Percentiles rank a stretch among this genome's conserved stretches.
phyloP scores from a whole-genome alignment of 129 eudicot species.

The Saposhnikovia divaricata region DNA sequence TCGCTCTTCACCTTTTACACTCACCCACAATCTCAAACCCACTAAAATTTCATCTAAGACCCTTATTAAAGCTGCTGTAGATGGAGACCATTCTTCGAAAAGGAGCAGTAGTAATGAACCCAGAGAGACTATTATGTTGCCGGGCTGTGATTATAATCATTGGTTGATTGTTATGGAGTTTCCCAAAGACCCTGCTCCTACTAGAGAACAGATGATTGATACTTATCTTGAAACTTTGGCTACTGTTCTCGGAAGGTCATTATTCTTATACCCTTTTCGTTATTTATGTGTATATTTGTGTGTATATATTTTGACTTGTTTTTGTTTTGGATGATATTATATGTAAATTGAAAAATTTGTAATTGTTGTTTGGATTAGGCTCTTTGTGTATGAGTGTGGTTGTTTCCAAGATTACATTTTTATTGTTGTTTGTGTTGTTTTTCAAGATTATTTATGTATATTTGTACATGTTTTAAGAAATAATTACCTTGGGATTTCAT shows the following conservation, averaged over 20 bases:
- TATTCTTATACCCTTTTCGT: background rate
- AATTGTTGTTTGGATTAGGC: background rate
- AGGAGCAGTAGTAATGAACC: conserved; percentile 59
- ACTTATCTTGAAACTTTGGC: conserved; percentile 83
- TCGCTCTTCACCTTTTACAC: conserved; percentile 20
- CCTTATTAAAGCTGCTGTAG: conserved; percentile 35
- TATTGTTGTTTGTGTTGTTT: background rate
- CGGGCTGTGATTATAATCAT: conserved; percentile 94
- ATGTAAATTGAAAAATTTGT: background rate
- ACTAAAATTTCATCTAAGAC: conserved; percentile 14
- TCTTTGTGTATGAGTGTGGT: background rate
- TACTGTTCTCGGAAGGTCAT: conserved; percentile 86
- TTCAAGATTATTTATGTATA: background rate
- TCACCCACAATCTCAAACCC: conserved; percentile 16
- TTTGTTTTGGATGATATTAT: background rate
- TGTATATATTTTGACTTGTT: background rate
- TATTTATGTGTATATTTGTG: background rate
- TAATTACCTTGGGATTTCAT: background rate
- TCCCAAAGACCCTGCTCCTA: conserved; percentile 82
- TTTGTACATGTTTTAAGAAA: background rate
- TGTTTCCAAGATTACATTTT: background rate
- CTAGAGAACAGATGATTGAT: conserved; percentile 92
- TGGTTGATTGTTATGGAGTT: conserved; percentile 98
- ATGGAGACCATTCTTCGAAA: conserved; percentile 48
- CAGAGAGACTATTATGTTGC: conserved; percentile 89